Conservation (phyloP, 2,329 filamentous ascomycete species). For the Xylariaceae sp. region DNA sequence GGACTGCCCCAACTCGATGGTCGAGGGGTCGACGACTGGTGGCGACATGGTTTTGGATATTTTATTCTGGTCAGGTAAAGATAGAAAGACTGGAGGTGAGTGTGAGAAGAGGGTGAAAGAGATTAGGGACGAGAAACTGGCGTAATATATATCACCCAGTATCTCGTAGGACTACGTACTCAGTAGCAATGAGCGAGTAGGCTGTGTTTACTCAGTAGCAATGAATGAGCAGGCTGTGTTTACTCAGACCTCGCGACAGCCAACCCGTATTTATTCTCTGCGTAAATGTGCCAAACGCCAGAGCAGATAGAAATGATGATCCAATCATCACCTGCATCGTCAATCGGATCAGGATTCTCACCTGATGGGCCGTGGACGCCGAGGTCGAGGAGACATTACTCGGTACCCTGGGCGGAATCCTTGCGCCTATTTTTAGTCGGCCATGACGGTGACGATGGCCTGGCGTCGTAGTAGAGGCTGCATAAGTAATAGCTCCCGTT, state of each 20-base stretch:
- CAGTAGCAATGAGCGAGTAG: too few relatives aligned
- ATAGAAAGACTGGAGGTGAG: not conserved
- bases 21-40: constrained; percentile 11
- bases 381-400: not conserved
- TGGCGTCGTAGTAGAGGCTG: not conserved
- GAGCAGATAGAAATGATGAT: not conserved
- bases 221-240: not conserved
- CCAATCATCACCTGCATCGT: not conserved
- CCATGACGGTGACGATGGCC: not conserved
- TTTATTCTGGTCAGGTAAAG: not conserved
- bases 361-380: not conserved
- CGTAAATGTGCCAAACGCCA: not conserved
- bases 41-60: constrained; percentile 4
- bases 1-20: constrained; percentile 37
- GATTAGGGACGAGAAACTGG: too few relatives aligned
- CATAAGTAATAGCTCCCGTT: not conserved
- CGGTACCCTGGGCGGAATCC: not conserved
- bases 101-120: not conserved
- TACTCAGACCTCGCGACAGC: too few relatives aligned
- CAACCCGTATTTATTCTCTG: too few relatives aligned
- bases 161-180: too few relatives aligned
- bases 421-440: not conserved
- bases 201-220: not conserved
- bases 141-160: too few relatives aligned
- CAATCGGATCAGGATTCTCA: not conserved